Evolutionary conservation across 2,329 filamentous ascomycete genomes (phyloP).

Genomic region (Pestalotiopsis sp.): DNA sequence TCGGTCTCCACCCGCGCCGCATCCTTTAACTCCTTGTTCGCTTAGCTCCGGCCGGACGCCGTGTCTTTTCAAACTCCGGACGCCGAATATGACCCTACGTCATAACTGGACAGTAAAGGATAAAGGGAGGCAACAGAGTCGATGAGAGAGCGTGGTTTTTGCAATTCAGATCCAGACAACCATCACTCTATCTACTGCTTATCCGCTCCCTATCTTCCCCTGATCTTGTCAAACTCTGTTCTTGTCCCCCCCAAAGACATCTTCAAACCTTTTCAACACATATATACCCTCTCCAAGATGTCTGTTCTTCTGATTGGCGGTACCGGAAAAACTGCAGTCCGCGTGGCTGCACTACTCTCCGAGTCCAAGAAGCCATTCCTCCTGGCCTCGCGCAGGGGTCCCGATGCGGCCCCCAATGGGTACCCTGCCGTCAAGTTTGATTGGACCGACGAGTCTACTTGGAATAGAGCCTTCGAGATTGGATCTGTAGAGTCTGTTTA

Average conservation of each 20-base stretch:
- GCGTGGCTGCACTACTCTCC: conserved; percentile 20
- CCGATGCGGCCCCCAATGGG: conserved; percentile 12
- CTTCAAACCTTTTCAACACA: not conserved
- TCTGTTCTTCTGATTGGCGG: conserved; percentile 23
- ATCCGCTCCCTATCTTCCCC: not conserved
- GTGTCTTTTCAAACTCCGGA: not conserved
- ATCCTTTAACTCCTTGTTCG: not conserved
- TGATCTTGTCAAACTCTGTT: not conserved
- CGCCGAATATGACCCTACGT: not conserved
- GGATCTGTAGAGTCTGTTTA: conserved; percentile 20
- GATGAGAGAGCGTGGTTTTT: not conserved
- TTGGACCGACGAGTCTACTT: conserved; percentile 21
- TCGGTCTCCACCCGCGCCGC: not conserved
- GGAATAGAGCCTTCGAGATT: conserved; percentile 16
- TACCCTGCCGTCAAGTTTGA: conserved; percentile 19
- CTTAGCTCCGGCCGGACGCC: conserved; percentile 2
- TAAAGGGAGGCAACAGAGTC: not conserved
- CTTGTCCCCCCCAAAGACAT: not conserved
- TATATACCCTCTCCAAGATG: conserved; percentile 16
- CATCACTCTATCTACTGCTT: not conserved
- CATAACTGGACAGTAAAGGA: not conserved
- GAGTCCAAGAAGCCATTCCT: conserved; percentile 20
- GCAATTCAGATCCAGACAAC: not conserved
- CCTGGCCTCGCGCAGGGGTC: conserved; percentile 19
- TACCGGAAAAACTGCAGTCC: conserved; percentile 23